These are phyloP conservation scores for Pichia sp. DNA, from an alignment of 1,139 yeast genomes.

Conservation along the genomic window DNA sequence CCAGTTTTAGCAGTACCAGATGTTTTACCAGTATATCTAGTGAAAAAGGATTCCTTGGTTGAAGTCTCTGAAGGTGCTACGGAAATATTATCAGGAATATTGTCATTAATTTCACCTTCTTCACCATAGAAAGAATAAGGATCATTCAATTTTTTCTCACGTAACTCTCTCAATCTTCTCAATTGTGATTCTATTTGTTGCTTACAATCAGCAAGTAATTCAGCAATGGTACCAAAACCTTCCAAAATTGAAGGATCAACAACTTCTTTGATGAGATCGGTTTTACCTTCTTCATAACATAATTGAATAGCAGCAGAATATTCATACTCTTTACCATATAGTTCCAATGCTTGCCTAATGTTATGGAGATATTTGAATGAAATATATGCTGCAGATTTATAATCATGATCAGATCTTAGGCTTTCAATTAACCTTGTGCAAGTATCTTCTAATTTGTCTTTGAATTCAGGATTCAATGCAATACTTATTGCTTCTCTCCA, in stretches of 20 bases:
- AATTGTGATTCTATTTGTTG: slow-evolving; percentile 80
- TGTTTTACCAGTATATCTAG: slow-evolving; percentile 93
- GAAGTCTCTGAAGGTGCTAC: slow-evolving; percentile 93
- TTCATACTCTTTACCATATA: slow-evolving; percentile 68
- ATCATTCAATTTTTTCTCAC: slow-evolving; percentile 74
- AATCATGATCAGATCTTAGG: slow-evolving; percentile 63
- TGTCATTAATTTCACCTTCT: slow-evolving; percentile 46
- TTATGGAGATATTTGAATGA: slow-evolving; percentile 56
- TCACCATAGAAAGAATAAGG: slow-evolving; percentile 79
- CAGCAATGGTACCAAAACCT: slow-evolving; percentile 83
- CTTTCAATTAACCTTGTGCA: slow-evolving; percentile 55
- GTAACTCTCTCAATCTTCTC: slow-evolving; percentile 72
- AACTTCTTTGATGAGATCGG: slow-evolving; percentile 46
- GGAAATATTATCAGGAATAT: slow-evolving; percentile 88
- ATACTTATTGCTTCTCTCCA: slow-evolving; percentile 83
- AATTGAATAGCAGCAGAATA: slow-evolving; percentile 73
- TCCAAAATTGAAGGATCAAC: slow-evolving; percentile 75
- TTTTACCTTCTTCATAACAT: slow-evolving; percentile 37
- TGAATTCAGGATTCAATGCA: slow-evolving; percentile 35
- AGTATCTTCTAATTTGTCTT: slow-evolving; percentile 34
- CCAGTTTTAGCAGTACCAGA: slow-evolving; percentile 95
- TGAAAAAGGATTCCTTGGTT: slow-evolving; percentile 85
- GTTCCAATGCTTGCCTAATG: slow-evolving; percentile 52
- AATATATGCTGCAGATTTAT: slow-evolving; percentile 78
- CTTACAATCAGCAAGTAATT: slow-evolving; percentile 83